Evolutionary conservation across 108 stramenopile genomes (phyloP).

Genomic region (Bacterosira constricta): DNA sequence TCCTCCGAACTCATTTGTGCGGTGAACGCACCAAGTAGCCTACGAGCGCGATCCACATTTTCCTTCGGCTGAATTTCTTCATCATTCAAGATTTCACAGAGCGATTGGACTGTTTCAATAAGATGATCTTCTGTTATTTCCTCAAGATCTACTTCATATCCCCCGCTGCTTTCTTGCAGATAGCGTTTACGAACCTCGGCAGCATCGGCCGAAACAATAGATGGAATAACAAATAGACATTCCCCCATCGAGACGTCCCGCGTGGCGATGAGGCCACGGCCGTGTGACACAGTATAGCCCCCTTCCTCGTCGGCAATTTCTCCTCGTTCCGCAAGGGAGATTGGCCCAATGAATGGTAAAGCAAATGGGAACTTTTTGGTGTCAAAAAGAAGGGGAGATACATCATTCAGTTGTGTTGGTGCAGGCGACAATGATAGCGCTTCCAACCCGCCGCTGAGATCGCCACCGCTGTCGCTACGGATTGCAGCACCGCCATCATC

Average conservation of each 20-base stretch:
- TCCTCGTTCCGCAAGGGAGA: slow-evolving; percentile 12
- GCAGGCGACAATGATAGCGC: slow-evolving; percentile 4
- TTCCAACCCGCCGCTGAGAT: background rate
- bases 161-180: slow-evolving; percentile 1
- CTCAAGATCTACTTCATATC: slow-evolving; percentile 40
- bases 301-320: background rate
- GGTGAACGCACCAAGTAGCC: slow-evolving; percentile 17
- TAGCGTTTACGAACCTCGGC: slow-evolving; percentile 32
- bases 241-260: slow-evolving; percentile 65
- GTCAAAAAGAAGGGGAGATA: slow-evolving; percentile 33
- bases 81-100: background rate
- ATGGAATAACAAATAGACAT: slow-evolving; percentile 70
- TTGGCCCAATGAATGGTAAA: slow-evolving; percentile 40
- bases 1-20: slow-evolving; percentile 48
- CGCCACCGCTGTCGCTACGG: background rate
- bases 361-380: background rate
- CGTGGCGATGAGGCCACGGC: slow-evolving; percentile 63
- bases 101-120: slow-evolving; percentile 53
- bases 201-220: slow-evolving; percentile 51
- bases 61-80: slow-evolving; percentile 3
- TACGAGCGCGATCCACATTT: background rate
- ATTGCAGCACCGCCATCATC: background rate
- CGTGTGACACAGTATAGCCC: slow-evolving; percentile 4
- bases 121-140: slow-evolving; percentile 56
- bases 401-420: slow-evolving; percentile 16